These are phyloP conservation scores for Thielaviopsis musarum DNA, from an alignment of 2,329 filamentous ascomycete genomes.

Conservation along the genomic window DNA sequence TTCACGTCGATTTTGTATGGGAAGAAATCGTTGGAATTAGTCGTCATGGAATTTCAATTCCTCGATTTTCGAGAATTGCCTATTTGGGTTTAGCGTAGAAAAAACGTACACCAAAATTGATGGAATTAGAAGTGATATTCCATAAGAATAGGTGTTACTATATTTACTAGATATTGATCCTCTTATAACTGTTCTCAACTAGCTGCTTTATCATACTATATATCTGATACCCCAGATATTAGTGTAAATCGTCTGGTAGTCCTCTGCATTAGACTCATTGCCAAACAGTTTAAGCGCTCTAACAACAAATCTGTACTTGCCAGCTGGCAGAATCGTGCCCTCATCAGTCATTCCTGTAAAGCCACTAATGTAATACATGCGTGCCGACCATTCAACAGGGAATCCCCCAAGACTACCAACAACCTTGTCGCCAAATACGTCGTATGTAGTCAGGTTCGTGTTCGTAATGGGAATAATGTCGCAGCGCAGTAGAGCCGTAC, in stretches of 20 bases:
- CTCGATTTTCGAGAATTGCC: too few species aligned
- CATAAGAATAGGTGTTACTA: too few species aligned
- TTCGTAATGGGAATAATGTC: background rate
- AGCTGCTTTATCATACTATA: background rate
- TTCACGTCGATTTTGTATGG: too few species aligned
- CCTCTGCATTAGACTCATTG: background rate
- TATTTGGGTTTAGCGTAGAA: too few species aligned
- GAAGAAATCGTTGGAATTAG: too few species aligned
- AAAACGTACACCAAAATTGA: too few species aligned
- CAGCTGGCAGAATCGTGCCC: conserved; percentile 1
- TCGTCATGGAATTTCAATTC: too few species aligned
- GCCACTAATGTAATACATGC: conserved; percentile 3
- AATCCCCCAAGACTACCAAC: background rate
- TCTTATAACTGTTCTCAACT: too few species aligned
- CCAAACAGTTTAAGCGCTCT: background rate
- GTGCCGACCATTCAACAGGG: background rate
- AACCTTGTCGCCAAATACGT: conserved; percentile 1
- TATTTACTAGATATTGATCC: too few species aligned
- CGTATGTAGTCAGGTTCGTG: background rate
- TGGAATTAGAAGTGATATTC: too few species aligned
- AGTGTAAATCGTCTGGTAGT: conserved; percentile 1
- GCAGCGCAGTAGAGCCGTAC: background rate
- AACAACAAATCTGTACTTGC: background rate
- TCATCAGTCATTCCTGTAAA: conserved; percentile 3
- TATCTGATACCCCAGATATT: background rate